phyloP scores from a whole-genome alignment of 2,329 filamentous ascomycete species.

The Colletotrichum orchidophilum region DNA sequence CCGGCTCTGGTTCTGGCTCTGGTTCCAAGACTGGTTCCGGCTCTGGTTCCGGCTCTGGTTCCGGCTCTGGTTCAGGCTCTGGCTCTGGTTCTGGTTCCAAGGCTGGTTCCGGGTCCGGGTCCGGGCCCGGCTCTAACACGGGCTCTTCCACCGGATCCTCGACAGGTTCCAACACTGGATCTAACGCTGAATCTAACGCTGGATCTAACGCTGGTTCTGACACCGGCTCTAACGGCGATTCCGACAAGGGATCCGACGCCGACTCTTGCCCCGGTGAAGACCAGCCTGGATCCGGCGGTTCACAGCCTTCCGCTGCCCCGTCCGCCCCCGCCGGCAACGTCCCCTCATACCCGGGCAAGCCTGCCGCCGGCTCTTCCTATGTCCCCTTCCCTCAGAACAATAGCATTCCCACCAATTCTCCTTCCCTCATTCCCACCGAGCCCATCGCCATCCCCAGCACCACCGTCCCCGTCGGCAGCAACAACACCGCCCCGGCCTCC shows the following conservation, averaged over 20 bases:
- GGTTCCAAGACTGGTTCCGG: neutral
- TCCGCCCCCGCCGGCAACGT: conserved; percentile 3
- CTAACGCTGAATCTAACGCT: neutral
- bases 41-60: neutral
- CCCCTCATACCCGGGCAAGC: conserved; percentile 26
- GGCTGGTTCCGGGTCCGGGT: neutral
- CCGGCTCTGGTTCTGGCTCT: neutral
- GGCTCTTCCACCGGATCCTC: neutral
- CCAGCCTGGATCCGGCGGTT: neutral
- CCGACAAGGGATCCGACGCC: neutral
- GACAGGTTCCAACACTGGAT: neutral
- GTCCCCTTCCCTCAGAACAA: conserved; percentile 25
- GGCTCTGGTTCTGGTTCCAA: neutral
- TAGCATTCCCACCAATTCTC: conserved; percentile 4
- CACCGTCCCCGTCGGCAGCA: conserved; percentile 27
- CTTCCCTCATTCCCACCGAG: conserved; percentile 24
- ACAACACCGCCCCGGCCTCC: conserved; percentile 14
- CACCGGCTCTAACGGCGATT: neutral
- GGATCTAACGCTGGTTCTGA: neutral
- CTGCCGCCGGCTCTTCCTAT: neutral
- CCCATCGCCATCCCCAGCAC: conserved; percentile 17
- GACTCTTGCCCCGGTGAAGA: neutral
- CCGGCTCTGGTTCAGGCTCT: neutral
- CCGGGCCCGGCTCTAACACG: neutral
- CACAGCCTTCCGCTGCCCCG: neutral